Evolutionary conservation across 257 asterid genomes (phyloP).

Genomic region (Salvia hispanica): DNA sequence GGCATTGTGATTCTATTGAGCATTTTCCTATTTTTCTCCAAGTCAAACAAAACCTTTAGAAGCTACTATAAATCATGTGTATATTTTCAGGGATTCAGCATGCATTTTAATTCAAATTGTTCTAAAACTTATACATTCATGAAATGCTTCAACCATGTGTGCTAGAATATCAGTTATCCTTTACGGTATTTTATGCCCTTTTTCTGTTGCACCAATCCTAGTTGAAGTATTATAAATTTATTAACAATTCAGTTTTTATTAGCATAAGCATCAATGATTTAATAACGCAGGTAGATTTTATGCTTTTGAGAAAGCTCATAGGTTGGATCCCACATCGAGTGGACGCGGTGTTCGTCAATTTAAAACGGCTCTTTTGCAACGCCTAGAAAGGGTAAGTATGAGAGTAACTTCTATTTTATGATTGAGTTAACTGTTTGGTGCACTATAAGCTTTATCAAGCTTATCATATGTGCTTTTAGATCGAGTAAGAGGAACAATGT

Average conservation of each 20-base stretch:
- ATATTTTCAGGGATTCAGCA: background rate
- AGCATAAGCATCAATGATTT: slow-evolving; percentile 22
- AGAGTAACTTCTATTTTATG: slow-evolving; percentile 19
- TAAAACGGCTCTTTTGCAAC: slow-evolving; percentile 94
- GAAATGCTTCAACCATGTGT: slow-evolving; percentile 18
- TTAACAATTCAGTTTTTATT: background rate
- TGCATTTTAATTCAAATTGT: background rate
- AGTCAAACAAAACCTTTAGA: slow-evolving; percentile 8
- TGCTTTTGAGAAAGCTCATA: slow-evolving; percentile 97
- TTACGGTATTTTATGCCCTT: background rate
- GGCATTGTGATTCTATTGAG: slow-evolving; percentile 12
- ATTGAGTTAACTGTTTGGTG: slow-evolving; percentile 22
- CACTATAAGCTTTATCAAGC: slow-evolving; percentile 7
- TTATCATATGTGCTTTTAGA: slow-evolving; percentile 17
- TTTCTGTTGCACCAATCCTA: slow-evolving; percentile 10
- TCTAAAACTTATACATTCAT: background rate
- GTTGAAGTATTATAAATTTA: slow-evolving; percentile 2
- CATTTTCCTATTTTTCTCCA: slow-evolving; percentile 7
- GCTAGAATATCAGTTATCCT: background rate
- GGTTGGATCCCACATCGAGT: slow-evolving; percentile 92
- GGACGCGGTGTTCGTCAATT: slow-evolving; percentile 99
- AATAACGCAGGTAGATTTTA: slow-evolving; percentile 83
- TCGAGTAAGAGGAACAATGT: background rate
- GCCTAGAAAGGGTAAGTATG: slow-evolving; percentile 79
- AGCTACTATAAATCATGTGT: background rate